phyloP scores from a whole-genome alignment of 352 stramenopile species.

The Globisporangium alternatum region DNA sequence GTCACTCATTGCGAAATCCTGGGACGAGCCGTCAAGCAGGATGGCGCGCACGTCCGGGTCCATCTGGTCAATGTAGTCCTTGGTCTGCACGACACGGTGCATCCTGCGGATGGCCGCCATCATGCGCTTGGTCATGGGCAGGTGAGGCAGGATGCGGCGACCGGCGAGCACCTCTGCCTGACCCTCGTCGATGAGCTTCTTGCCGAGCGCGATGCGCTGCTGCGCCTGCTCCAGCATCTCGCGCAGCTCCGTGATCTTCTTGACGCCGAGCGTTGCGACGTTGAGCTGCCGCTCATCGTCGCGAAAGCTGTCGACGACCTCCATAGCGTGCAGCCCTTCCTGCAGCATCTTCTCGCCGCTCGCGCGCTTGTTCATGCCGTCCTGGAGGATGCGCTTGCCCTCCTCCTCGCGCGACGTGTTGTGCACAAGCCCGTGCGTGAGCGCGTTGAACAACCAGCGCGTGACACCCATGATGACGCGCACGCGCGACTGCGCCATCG shows the following conservation, averaged over 20 bases:
- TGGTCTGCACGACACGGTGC: constrained; percentile 64
- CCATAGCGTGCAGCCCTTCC: constrained; percentile 38
- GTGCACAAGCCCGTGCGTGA: constrained; percentile 68
- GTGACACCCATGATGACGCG: constrained; percentile 57
- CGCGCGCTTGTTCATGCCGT: constrained; percentile 55
- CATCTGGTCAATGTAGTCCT: constrained; percentile 73
- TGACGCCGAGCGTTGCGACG: constrained; percentile 42
- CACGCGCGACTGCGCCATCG: constrained; percentile 33
- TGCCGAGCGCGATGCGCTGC: constrained; percentile 33
- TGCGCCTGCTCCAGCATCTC: constrained; percentile 47
- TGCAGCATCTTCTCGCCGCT: constrained; percentile 42
- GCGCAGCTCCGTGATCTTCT: constrained; percentile 55
- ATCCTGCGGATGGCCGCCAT: constrained; percentile 45
- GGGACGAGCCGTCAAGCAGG: constrained; percentile 17
- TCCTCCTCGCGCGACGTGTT: constrained; percentile 58
- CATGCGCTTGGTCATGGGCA: constrained; percentile 62
- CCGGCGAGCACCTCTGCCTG: constrained; percentile 38
- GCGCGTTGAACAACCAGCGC: constrained; percentile 65
- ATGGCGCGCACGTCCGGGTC: constrained; percentile 42
- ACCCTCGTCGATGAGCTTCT: constrained; percentile 34
- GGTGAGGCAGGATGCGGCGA: constrained; percentile 44
- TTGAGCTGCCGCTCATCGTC: constrained; percentile 51
- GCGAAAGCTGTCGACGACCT: constrained; percentile 45
- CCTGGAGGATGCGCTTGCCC: constrained; percentile 54
- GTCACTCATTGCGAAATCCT: background rate